A percentile compares a stretch with the other conserved stretches of the same genome.
Evolutionary conservation across 345 rosid genomes (phyloP).

Genomic region (Salix suchowensis): DNA sequence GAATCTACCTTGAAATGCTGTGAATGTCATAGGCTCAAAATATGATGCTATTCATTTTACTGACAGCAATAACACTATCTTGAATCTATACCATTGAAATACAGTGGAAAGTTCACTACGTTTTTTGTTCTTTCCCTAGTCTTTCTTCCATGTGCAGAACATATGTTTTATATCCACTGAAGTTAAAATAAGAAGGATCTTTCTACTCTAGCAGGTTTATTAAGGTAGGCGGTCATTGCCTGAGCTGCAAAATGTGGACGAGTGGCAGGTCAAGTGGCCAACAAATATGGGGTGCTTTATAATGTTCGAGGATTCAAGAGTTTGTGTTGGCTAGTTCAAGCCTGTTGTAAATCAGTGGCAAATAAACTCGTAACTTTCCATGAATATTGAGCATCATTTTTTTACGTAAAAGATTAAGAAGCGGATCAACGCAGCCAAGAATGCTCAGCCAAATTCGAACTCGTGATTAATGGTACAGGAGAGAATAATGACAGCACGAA

Average conservation of each 20-base stretch:
- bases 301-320: neutral
- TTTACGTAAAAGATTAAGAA: neutral
- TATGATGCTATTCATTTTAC: neutral
- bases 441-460: neutral
- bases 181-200: neutral
- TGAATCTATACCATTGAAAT: neutral
- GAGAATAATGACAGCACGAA: neutral
- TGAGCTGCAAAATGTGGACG: neutral
- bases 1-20: neutral
- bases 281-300: neutral
- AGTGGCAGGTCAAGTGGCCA: neutral
- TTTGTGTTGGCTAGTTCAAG: neutral
- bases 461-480: neutral
- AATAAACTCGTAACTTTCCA: too few species aligned
- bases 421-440: neutral
- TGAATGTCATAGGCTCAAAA: neutral
- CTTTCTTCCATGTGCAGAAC: neutral
- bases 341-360: neutral
- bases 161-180: neutral
- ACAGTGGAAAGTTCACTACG: neutral
- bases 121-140: neutral
- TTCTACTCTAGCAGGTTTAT: neutral
- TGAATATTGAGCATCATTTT: neutral
- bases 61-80: neutral
- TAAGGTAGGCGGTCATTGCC: neutral